These are phyloP conservation scores for Hemerocallis citrina DNA, from an alignment of 106 monocot species.

Conservation along the genomic window DNA sequence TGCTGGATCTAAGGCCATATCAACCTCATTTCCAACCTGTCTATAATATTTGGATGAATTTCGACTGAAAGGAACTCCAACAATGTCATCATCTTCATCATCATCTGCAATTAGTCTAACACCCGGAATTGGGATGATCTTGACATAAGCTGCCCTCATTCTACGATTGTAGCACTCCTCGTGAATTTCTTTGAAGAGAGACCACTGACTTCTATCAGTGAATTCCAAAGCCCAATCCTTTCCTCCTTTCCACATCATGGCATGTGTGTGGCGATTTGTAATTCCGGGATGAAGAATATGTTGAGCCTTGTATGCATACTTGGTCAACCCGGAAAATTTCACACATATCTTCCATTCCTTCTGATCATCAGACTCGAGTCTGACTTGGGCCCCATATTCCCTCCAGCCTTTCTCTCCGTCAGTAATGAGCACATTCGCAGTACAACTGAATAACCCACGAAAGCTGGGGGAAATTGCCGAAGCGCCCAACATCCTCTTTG, in stretches of 20 bases:
- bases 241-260: constrained; percentile 99
- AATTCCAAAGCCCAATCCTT: constrained; percentile 92
- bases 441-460: constrained; percentile 31
- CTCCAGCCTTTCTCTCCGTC: constrained; percentile 74
- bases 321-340: constrained; percentile 53
- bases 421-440: constrained; percentile 82
- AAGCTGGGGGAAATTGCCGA: constrained; percentile 23
- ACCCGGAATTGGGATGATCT: constrained; percentile 90
- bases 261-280: constrained; percentile 88
- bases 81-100: constrained; percentile 22
- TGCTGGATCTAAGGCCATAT: constrained; percentile 65
- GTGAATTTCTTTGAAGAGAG: constrained; percentile 83
- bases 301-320: constrained; percentile 47
- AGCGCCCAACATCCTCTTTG: constrained; percentile 13
- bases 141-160: constrained; percentile 64
- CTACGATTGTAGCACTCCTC: constrained; percentile 79
- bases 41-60: constrained; percentile 46
- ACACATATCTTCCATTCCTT: constrained; percentile 53
- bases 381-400: constrained; percentile 53
- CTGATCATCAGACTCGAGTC: constrained; percentile 58
- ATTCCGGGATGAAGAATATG: constrained; percentile 78
- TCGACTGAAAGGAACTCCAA: constrained; percentile 35
- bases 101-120: constrained; percentile 46
- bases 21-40: constrained; percentile 68
- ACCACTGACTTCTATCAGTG: constrained; percentile 77